Percentiles rank a stretch among this genome's conserved stretches.
phyloP scores from a whole-genome alignment of 179 eudicot genomes.

The Actinidia polygama region DNA sequence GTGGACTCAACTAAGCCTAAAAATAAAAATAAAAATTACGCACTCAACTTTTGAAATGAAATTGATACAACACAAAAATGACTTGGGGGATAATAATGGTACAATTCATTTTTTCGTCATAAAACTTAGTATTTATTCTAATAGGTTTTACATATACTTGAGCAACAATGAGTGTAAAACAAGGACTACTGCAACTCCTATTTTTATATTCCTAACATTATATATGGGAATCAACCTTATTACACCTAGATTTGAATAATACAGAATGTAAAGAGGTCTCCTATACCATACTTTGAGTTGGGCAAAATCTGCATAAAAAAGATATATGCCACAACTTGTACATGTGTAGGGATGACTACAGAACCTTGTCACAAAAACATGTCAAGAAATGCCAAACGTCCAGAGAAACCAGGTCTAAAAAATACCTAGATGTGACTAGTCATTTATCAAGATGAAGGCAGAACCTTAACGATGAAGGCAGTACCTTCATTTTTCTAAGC shows the following conservation, averaged over 20 bases:
- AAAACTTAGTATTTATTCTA: not conserved
- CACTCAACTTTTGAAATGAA: no score
- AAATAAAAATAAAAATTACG: no score
- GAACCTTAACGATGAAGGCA: no score
- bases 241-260: not conserved
- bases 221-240: not conserved
- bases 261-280: conserved; percentile 3
- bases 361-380: not conserved
- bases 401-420: conserved; percentile 11
- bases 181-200: not conserved
- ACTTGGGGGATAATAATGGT: no score
- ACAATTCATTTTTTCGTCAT: no score
- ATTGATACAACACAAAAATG: no score
- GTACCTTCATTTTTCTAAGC: no score
- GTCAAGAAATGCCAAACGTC: not conserved
- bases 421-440: no score
- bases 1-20: no score
- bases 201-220: not conserved
- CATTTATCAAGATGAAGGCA: no score
- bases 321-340: not conserved
- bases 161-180: no score
- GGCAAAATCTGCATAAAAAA: not conserved
- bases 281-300: not conserved
- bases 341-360: not conserved
- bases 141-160: not conserved